A percentile compares a stretch with the other conserved stretches of the same genome.
Conservation (phyloP, 768 basidiomycete species). For the Naganishia onofrii region DNA sequence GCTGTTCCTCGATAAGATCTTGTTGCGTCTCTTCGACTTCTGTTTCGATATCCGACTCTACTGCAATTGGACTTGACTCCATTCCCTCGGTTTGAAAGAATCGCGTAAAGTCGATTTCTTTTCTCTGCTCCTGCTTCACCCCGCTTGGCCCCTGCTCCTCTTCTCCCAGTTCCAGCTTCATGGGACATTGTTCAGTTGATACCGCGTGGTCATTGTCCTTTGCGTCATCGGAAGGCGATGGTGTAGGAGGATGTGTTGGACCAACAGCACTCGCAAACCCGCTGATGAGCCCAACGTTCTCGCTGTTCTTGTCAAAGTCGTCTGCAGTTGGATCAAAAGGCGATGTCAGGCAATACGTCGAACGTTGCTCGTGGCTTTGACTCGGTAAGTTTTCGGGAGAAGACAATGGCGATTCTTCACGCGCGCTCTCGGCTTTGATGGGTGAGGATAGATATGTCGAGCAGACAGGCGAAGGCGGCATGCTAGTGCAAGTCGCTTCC, state of each 20-base stretch:
- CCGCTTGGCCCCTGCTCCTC: background rate
- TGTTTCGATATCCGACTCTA: slow-evolving; percentile 18
- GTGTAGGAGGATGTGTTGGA: slow-evolving; percentile 9
- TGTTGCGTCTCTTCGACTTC: slow-evolving; percentile 9
- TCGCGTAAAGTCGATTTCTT: slow-evolving; percentile 11
- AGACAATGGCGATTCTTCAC: slow-evolving; percentile 6
- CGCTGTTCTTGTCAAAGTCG: background rate
- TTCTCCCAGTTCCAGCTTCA: background rate
- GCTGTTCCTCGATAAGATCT: background rate
- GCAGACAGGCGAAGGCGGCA: slow-evolving; percentile 14
- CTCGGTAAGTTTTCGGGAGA: slow-evolving; percentile 1
- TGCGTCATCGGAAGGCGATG: slow-evolving; percentile 11
- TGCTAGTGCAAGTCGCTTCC: background rate
- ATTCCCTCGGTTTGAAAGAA: slow-evolving; percentile 5
- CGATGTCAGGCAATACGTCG: background rate
- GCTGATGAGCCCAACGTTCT: no score
- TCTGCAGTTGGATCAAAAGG: slow-evolving; percentile 3
- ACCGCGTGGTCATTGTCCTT: background rate
- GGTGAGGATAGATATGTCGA: slow-evolving; percentile 15
- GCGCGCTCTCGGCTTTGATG: slow-evolving; percentile 1
- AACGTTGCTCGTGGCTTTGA: background rate
- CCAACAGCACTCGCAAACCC: background rate
- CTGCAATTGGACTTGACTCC: slow-evolving; percentile 19
- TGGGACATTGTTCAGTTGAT: background rate
- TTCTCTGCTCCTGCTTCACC: background rate